These are phyloP conservation scores for Juglanconis sp. DNA, from an alignment of 2,329 filamentous ascomycete genomes.

Conservation along the genomic window DNA sequence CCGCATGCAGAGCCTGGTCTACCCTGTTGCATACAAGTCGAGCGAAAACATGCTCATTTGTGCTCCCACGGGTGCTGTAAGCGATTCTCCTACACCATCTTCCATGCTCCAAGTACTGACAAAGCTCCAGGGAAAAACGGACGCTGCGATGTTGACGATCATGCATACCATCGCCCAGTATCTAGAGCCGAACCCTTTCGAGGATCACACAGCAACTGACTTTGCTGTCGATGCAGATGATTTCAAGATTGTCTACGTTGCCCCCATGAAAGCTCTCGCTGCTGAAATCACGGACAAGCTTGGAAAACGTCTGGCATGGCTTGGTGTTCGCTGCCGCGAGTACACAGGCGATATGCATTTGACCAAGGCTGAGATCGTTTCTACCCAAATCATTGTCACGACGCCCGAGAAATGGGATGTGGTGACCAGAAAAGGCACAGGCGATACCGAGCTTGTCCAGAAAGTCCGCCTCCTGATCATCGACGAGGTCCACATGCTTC, in stretches of 20 bases:
- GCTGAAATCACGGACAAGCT: conserved; percentile 96
- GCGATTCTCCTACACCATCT: conserved; percentile 25
- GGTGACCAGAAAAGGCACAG: conserved; percentile 92
- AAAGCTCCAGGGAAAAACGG: conserved; percentile 74
- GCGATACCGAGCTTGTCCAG: conserved; percentile 94
- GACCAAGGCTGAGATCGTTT: conserved; percentile 91
- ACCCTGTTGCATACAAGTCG: conserved; percentile 90
- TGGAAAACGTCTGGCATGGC: conserved; percentile 86
- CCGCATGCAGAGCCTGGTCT: conserved; percentile 96
- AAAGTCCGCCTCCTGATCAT: conserved; percentile 96
- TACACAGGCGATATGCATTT: conserved; percentile 98
- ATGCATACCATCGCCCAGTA: conserved; percentile 88
- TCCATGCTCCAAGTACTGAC: conserved; percentile 13
- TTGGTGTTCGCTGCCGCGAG: conserved; percentile 87
- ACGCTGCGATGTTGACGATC: conserved; percentile 95
- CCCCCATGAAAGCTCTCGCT: conserved; percentile 97
- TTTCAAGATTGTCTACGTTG: conserved; percentile 98
- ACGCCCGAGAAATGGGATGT: conserved; percentile 99
- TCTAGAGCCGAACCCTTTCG: conserved; percentile 72
- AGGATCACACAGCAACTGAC: conserved; percentile 68
- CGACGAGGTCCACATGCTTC: conserved; percentile 98
- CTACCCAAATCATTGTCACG: conserved; percentile 97
- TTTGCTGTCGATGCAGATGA: conserved; percentile 82
- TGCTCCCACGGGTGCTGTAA: conserved; percentile 84
- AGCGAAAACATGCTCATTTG: conserved; percentile 99